Evolutionary conservation across 331 rosid genomes (phyloP).

Genomic region (Pyrus hybrid): DNA sequence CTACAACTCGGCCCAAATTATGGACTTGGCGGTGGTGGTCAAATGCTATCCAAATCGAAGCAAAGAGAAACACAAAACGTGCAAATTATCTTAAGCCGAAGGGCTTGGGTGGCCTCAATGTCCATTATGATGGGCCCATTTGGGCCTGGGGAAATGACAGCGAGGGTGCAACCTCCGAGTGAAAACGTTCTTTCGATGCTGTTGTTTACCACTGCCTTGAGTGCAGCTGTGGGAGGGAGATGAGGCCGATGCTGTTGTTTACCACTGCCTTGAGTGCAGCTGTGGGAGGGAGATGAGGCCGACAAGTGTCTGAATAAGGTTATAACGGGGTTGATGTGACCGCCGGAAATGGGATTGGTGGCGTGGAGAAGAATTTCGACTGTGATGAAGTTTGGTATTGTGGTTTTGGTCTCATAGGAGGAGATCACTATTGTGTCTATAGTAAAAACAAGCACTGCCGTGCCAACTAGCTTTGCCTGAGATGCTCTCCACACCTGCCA

Average conservation of each 20-base stretch:
- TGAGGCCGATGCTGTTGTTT: too few species aligned
- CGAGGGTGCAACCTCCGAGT: slow-evolving; percentile 39
- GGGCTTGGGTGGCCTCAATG: slow-evolving; percentile 19
- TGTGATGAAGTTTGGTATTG: slow-evolving; percentile 21
- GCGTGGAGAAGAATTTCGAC: slow-evolving; percentile 21
- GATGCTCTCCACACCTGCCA: slow-evolving; percentile 36
- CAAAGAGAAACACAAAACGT: slow-evolving; percentile 19
- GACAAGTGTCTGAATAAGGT: slow-evolving; percentile 12
- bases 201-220: slow-evolving; percentile 28
- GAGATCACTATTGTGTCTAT: slow-evolving; percentile 34
- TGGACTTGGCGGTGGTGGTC: slow-evolving; percentile 21
- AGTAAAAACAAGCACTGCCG: slow-evolving; percentile 27
- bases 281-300: too few species aligned
- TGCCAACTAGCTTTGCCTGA: slow-evolving; percentile 26
- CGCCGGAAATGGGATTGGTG: slow-evolving; percentile 26
- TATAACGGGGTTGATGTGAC: slow-evolving; percentile 32
- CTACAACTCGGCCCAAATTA: slow-evolving; percentile 8
- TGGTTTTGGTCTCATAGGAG: slow-evolving; percentile 17
- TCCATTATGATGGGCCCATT: slow-evolving; percentile 19
- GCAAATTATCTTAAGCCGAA: slow-evolving; percentile 28
- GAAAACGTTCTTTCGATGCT: slow-evolving; percentile 19
- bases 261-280: too few species aligned
- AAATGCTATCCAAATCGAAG: slow-evolving; percentile 26
- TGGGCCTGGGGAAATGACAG: slow-evolving; percentile 26
- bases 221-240: slow-evolving; percentile 32